Evolutionary conservation across 164 flowering plant species (phyloP).

Genomic region (Sextonia rubra): DNA sequence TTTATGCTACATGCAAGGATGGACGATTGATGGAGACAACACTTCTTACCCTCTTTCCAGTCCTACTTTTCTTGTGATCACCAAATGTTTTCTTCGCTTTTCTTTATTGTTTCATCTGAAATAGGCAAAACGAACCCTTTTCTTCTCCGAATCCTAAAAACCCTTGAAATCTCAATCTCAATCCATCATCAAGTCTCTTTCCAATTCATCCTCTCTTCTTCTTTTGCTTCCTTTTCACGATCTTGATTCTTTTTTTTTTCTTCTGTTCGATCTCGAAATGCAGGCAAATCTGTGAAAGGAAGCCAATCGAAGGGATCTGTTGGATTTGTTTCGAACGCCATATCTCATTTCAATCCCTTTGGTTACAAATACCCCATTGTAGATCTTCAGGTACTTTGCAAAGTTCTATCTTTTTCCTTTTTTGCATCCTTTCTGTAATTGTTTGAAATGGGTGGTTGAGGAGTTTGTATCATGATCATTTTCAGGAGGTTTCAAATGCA

Average conservation of each 20-base stretch:
- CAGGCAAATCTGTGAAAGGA: slow-evolving; percentile 28
- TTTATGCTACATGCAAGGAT: no score
- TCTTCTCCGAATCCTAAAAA: neutral
- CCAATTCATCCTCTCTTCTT: neutral
- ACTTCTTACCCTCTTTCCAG: no score
- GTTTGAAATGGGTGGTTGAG: neutral
- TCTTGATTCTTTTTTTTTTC: neutral
- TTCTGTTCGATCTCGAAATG: slow-evolving; percentile 12
- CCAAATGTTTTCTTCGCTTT: no score
- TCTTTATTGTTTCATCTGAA: no score
- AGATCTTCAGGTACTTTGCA: slow-evolving; percentile 29
- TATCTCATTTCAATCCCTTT: slow-evolving; percentile 17
- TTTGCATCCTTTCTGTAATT: neutral
- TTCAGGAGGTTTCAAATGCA: slow-evolving; percentile 5
- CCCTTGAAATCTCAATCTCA: neutral
- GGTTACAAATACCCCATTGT: slow-evolving; percentile 31
- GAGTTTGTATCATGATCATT: neutral
- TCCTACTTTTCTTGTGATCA: no score
- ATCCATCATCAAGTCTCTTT: slow-evolving; percentile 10
- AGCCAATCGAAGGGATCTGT: slow-evolving; percentile 13
- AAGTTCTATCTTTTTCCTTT: neutral
- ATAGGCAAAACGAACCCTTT: slow-evolving; percentile 21
- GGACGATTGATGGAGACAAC: no score
- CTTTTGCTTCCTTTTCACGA: neutral
- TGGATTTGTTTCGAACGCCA: slow-evolving; percentile 22